Conservation (phyloP, 2,329 filamentous ascomycete genomes). For the Beauveria bassiana region DNA sequence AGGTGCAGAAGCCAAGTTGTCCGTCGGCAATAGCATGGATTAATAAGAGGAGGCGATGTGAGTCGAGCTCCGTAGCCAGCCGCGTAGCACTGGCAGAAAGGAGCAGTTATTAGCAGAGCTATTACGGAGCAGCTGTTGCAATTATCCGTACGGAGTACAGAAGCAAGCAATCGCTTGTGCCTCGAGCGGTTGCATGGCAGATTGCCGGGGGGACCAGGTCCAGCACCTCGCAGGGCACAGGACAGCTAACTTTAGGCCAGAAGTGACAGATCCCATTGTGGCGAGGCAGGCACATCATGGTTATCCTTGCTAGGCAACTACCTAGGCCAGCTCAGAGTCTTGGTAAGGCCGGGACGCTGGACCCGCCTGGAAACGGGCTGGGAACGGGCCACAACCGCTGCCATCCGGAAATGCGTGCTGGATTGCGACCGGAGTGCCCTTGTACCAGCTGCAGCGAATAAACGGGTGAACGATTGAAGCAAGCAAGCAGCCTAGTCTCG, state of each 20-base stretch:
- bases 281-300: constrained; percentile 12
- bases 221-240: not conserved
- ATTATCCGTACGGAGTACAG: not conserved
- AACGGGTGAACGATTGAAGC: not conserved
- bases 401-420: constrained; percentile 4
- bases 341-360: constrained; percentile 19
- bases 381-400: constrained; percentile 7
- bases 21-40: not conserved
- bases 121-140: not conserved
- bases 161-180: constrained; percentile 1
- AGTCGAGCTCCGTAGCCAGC: not conserved
- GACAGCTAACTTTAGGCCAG: not conserved
- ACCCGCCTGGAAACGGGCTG: constrained; percentile 13
- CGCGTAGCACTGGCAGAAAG: not conserved
- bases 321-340: not conserved
- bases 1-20: not conserved
- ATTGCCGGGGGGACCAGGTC: not conserved
- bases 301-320: constrained; percentile 1
- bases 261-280: constrained; percentile 21
- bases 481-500: not conserved
- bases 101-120: not conserved
- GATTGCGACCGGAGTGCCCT: not conserved
- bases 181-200: not conserved
- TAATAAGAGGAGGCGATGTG: not conserved
- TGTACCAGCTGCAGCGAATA: not conserved